Base-by-base conservation (phyloP, 2,329 filamentous ascomycete genomes). In the Dactylellina haptotyla region DNA sequence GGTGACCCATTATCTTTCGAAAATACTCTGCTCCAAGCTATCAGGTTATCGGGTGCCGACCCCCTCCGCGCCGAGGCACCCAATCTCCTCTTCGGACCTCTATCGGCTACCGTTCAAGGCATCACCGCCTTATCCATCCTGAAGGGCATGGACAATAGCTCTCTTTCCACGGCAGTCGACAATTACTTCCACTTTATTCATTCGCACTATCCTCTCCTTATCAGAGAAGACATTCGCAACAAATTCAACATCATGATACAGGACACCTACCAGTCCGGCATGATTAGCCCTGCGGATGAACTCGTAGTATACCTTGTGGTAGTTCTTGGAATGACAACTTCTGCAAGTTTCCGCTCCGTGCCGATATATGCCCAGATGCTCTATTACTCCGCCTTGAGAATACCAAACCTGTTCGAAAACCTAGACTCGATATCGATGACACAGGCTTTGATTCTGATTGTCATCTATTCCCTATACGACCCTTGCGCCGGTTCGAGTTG, bases 131-230 rank as follows among this genome's bases (percentile, higher is more conserved):
- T 73, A 2, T 20, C 48, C 12, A 46, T 73, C 1, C 46, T 73
- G 18, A 58, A 56, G 39, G 50, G 43, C 39, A 66, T 73, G 69
- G 61, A 65, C 20, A 14, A 28, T n/a, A 16, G 39, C 2, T 54
- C 45, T 23, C 18, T 73, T 9, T 28, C 57, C 18, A 54, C 39
- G 1, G 61, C 69, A 1, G 34, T 73, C n/a, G 56, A 61, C 8
- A 61, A 56, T 10, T 73, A 73, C 50, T 66, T 73, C 25, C 58
- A 73, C 46, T 73, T 73, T 30, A 56, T 73, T 10, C 69, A 73
- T 23, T 62, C 69, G 8, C 69, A 73, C 26, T 73, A 73, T 23
- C 69, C 69, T 0, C 61, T 73, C 2, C 50, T 66, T 5, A 37
- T 66, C 4, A 30, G 69, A 28, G 61, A 73, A 12, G 69, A 73